Percentiles rank a stretch among this genome's conserved stretches.
These are phyloP conservation scores for Candida mesenterica DNA, from an alignment of 1,139 yeast genomes.

Conservation along the genomic window DNA sequence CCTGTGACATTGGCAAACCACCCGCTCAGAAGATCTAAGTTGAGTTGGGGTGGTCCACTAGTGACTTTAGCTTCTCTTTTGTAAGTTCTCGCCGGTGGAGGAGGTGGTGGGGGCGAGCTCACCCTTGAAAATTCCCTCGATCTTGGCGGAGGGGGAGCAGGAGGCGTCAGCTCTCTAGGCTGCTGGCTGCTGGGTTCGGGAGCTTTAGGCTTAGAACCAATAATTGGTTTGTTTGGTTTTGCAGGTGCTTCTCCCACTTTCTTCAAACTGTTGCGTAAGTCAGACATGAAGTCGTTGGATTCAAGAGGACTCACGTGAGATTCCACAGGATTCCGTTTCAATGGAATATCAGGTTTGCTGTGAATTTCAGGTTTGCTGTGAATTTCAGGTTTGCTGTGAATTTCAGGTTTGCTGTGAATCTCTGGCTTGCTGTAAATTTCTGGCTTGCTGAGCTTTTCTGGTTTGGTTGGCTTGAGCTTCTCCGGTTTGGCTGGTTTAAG, in stretches of 20 bases:
- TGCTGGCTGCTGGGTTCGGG: background rate
- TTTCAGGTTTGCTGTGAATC: constrained; percentile 5
- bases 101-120: constrained; percentile 30
- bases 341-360: too few relatives aligned
- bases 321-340: constrained; percentile 14
- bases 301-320: constrained; percentile 2
- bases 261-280: constrained; percentile 12
- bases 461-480: constrained; percentile 11
- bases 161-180: constrained; percentile 13
- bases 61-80: constrained; percentile 19
- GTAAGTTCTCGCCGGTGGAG: constrained; percentile 38
- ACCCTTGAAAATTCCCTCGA: constrained; percentile 7
- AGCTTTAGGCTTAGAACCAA: background rate
- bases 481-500: constrained; percentile 10
- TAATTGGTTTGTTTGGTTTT: background rate
- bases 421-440: constrained; percentile 18
- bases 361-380: too few relatives aligned
- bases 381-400: too few relatives aligned
- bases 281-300: constrained; percentile 8
- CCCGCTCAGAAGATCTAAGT: constrained; percentile 41
- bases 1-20: constrained; percentile 41
- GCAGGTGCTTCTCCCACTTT: constrained; percentile 6
- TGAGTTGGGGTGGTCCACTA: constrained; percentile 31
- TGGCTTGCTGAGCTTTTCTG: constrained; percentile 13
- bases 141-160: constrained; percentile 10